Evolutionary conservation across 805 yeast species (phyloP), one percentile per base, ranked within the genome.

Genomic region (Candida gorgasii): DNA sequence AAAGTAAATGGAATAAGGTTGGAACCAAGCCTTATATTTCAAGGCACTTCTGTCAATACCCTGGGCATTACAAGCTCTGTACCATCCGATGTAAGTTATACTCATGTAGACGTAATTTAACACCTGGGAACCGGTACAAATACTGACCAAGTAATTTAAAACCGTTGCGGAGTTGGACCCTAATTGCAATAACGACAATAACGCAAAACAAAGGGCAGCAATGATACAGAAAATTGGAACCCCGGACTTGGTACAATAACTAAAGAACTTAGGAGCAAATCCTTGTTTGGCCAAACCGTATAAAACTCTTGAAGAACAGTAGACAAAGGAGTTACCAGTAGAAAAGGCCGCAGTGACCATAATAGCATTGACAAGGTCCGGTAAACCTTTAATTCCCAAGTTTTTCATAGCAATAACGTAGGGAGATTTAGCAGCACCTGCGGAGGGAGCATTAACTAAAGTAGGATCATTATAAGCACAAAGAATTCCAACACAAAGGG

Each of bases 311-410:
- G 89, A 77, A 0, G 92, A 82, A 46, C 89, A 81, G 56, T 79
- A 86, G 26, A 86, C 78, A 58, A 81, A 84, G 1, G 92, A 84
- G 59, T 87, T 87, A 40, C 95, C 96, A 2, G 95, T 89, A 26
- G 89, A 82, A 51, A 87, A 83, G 0, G 90, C 85, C 1, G 93
- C 77, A 4, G 87, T 72, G 42, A 89, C 71, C 42, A 89, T 73
- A 22, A 87, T 77, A 1, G 79, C 95, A 62, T 89, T 89, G 44
- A 89, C 89, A 46, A 89, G 73, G 55, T 83, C 78, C 23, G 95
- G 95, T 36, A 88, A 68, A 0, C 76, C 82, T 24, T 69, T 76
- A 41, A 89, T 84, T 1, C 78, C 75, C 54, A 87, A 65, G 42
- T 72, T 73, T 42, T 67, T 63, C 89, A 89, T 88, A 2, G 92